Percentiles rank a stretch among this genome's conserved stretches.
Conservation (phyloP, 2,329 filamentous ascomycete species). For the Fusarium cyanostomum region DNA sequence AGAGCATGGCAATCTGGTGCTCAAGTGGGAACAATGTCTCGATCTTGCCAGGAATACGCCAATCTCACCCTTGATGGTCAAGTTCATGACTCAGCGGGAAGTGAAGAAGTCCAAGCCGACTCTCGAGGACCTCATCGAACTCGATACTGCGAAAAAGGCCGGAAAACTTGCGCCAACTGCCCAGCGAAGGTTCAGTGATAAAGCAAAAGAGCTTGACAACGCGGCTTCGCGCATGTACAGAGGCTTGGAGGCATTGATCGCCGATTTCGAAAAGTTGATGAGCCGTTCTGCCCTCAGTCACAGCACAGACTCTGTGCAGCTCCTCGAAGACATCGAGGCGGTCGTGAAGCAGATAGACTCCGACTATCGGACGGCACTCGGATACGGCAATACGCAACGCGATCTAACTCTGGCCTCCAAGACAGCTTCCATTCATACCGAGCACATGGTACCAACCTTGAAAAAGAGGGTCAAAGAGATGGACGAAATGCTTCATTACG, state of each 20-base stretch:
- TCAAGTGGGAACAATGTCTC: slow-evolving; percentile 75
- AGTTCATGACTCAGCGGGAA: slow-evolving; percentile 66
- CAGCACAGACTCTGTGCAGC: slow-evolving; percentile 69
- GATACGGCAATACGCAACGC: slow-evolving; percentile 70
- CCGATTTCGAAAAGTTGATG: slow-evolving; percentile 69
- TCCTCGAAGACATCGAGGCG: slow-evolving; percentile 86
- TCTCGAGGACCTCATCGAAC: slow-evolving; percentile 79
- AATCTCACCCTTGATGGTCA: slow-evolving; percentile 72
- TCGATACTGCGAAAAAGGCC: slow-evolving; percentile 76
- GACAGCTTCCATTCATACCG: slow-evolving; percentile 70
- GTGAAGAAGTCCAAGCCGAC: slow-evolving; percentile 62
- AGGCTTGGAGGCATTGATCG: slow-evolving; percentile 69
- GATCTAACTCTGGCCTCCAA: slow-evolving; percentile 71
- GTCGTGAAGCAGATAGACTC: slow-evolving; percentile 86
- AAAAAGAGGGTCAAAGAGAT: slow-evolving; percentile 67
- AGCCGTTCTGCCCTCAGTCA: slow-evolving; percentile 65
- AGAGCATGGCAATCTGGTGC: slow-evolving; percentile 72
- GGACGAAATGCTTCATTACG: slow-evolving; percentile 67
- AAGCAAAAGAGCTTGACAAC: slow-evolving; percentile 69
- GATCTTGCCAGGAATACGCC: slow-evolving; percentile 70
- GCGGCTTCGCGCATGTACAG: slow-evolving; percentile 67
- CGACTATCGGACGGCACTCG: slow-evolving; percentile 81
- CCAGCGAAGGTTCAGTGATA: slow-evolving; percentile 67
- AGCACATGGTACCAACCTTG: slow-evolving; percentile 67
- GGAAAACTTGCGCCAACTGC: slow-evolving; percentile 70